Evolutionary conservation across 306 rosid genomes (phyloP), one percentile per base, ranked within the genome.

Genomic region (Sicyos baderoa): DNA sequence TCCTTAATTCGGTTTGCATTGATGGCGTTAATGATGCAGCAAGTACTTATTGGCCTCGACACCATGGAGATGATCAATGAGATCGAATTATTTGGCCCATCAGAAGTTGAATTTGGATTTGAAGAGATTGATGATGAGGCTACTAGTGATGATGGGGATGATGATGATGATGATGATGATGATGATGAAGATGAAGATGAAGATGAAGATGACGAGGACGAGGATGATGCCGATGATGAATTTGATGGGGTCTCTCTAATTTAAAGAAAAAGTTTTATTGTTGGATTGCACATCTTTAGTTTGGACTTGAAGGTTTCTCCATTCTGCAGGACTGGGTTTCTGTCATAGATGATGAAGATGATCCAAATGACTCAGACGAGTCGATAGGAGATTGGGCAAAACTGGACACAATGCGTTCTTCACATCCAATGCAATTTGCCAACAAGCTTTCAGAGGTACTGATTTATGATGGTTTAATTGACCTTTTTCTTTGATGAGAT

Each of bases 351-450:
- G 90, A 93, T 9, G 95, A 83, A 18, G 90, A 89, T 58, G 91
- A 79, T 37, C 68, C 74, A 54, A 87, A 82, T 54, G 86, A 87
- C 51, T 77, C 76, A 4, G 97, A 89, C 59, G 87, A 83, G 85
- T 47, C 85, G 68, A 79, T 85, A 32, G 91, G 83, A 77, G 97
- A 90, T 81, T 90, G 99, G 99, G 97, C 96, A 55, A 88, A 90
- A 77, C 79, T 86, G 80, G 96, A 88, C 71, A 86, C 90, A 0
- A 86, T 88, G 99, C 84, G 86, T 73, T 84, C 84, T 64, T 89
- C 98, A 76, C 96, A 92, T 77, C 98, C 96, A 15, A 78, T 92
- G 95, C 76, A 79, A 79, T 92, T 92, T 82, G 98, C 98, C 81
- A 79, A 86, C 73, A 92, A 83, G 80, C 74, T 92, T 73, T 78